These are phyloP conservation scores for Castanospermum australe DNA, from an alignment of 306 rosid genomes.

Conservation along the genomic window DNA sequence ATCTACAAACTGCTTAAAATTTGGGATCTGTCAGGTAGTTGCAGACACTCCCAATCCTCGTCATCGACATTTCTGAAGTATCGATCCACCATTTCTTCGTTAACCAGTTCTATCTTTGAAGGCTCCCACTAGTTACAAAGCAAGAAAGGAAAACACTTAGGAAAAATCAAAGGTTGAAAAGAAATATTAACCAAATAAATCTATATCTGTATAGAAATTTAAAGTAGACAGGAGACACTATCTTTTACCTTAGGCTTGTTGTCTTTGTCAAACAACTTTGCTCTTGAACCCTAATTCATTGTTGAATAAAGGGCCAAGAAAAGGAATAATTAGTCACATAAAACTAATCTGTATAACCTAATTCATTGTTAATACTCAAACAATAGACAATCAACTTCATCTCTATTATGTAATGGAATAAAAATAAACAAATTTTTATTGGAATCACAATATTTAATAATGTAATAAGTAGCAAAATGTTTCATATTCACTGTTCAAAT, in stretches of 20 bases:
- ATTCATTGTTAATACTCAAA: too few relatives aligned
- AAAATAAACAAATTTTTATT: not conserved
- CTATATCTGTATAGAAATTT: too few relatives aligned
- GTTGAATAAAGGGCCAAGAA: not conserved
- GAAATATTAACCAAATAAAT: too few relatives aligned
- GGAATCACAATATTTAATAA: too few relatives aligned
- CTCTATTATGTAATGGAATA: not conserved
- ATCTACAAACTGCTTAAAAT: not conserved
- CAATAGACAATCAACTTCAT: not conserved
- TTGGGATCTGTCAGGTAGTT: not conserved
- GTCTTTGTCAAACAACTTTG: slow-evolving; percentile 28
- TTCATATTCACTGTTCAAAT: not conserved
- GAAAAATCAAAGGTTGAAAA: too few relatives aligned
- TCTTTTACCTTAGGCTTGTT: slow-evolving; percentile 27
- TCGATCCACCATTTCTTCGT: not conserved
- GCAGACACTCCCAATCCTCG: not conserved
- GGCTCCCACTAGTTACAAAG: too few relatives aligned
- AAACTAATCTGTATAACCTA: too few relatives aligned
- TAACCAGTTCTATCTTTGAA: not conserved
- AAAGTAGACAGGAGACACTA: too few relatives aligned
- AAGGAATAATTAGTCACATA: not conserved
- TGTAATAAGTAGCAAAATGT: not conserved
- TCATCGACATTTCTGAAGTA: not conserved
- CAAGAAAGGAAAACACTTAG: too few relatives aligned
- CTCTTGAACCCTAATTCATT: slow-evolving; percentile 34